Conservation (phyloP, 108 stramenopile genomes). For the Licmophora abbreviata region DNA sequence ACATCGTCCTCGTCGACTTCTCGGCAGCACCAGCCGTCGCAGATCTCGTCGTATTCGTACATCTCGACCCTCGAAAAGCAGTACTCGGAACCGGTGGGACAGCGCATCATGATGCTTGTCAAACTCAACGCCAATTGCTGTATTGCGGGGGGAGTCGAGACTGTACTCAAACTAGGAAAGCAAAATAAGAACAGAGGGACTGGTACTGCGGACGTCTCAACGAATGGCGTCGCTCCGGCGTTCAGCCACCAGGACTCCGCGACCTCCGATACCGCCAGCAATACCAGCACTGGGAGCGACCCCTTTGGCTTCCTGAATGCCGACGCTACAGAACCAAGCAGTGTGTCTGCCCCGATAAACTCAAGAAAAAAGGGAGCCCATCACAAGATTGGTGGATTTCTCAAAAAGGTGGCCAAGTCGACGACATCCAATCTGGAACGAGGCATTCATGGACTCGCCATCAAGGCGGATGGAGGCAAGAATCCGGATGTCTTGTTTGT, state of each 20-base stretch:
- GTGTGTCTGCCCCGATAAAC: neutral
- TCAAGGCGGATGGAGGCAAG: constrained; percentile 60
- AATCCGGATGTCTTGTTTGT: constrained; percentile 58
- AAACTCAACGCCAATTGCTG: constrained; percentile 32
- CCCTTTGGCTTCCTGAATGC: constrained; percentile 6
- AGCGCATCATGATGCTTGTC: constrained; percentile 44
- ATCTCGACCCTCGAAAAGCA: constrained; percentile 46
- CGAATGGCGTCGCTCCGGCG: no score
- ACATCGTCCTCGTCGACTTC: no score
- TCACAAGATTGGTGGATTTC: constrained; percentile 11
- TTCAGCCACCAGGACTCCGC: no score
- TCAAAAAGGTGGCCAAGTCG: constrained; percentile 50
- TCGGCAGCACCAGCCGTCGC: no score
- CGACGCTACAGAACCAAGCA: no score
- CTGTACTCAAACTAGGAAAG: constrained; percentile 48
- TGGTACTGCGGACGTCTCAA: no score
- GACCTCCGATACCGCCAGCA: no score
- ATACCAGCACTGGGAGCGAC: neutral
- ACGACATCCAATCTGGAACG: constrained; percentile 52
- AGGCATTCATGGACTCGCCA: constrained; percentile 52
- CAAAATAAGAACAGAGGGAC: no score
- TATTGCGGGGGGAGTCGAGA: constrained; percentile 54
- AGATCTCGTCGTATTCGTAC: constrained; percentile 9
- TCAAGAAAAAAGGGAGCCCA: neutral
- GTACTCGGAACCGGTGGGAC: constrained; percentile 25